Base-by-base conservation (phyloP, 768 basidiomycete species). In the Tylopilus cervinicoccineus region DNA sequence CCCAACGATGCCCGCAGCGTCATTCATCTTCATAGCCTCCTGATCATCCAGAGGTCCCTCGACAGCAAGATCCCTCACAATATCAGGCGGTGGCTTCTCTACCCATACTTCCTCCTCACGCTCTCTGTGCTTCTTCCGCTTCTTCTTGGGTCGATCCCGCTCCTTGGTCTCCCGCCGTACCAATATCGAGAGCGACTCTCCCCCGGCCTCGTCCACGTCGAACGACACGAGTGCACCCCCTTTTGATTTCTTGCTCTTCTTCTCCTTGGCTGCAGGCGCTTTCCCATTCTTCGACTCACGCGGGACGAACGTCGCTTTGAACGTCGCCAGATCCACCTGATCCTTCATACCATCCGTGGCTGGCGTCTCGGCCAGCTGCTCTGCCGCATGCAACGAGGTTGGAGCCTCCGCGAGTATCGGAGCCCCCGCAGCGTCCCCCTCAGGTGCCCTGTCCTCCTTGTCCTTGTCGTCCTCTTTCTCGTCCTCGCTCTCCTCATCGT, bases 241-340 rank as follows among this genome's bases (percentile, higher is more conserved):
- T 48, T 75, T 76, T 51, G 70, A 57, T 56, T 79, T 76, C 60
- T 81, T 76, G 51, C 66, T 68, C 51, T 71, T 71, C 44, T 76
- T 73, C 45, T 78, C 73, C 60, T 78, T 82, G 32, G 68, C 65
- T 44, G 65, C 64, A 16, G 61, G 53, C 39, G 72, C 72, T 59
- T 78, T 70, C 41, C 69, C 70, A 45, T 70, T 70, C 28, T 63
- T 60, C 2, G 64, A 49, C 17, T 68, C 69, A 8, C 72, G 69
- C 6, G 84, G 82, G 8, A 90, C 80, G 63, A 97, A 98, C 0
- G 84, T 88, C 1, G 94, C 94, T 59, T 85, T 89, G 76, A 95
- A 97, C 0, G 84, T 82, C n/a, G 75, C 68, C 23, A 83, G 54
- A 60, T 93, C 86, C 8, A 78, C 69, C 20, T 61, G 64, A 19